A percentile compares a stretch with the other conserved stretches of the same genome.
Conservation (phyloP, 805 yeast genomes). For the Metschnikowia rubicola region DNA sequence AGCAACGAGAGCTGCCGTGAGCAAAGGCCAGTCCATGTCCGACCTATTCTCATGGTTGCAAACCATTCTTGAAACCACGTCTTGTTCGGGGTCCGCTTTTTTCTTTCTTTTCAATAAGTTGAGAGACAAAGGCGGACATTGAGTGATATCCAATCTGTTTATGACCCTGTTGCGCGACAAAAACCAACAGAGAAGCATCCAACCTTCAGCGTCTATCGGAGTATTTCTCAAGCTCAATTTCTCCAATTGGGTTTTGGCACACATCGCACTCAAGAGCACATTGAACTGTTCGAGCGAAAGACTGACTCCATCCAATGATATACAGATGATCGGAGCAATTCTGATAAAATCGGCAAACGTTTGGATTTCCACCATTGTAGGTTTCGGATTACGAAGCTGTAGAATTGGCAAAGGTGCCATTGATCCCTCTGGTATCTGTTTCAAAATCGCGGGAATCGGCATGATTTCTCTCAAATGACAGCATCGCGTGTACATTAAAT, state of each 20-base stretch:
- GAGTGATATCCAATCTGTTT: constrained; percentile 66
- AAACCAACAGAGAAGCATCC: constrained; percentile 78
- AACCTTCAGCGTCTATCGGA: constrained; percentile 64
- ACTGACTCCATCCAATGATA: constrained; percentile 76
- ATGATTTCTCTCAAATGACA: constrained; percentile 88
- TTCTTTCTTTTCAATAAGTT: constrained; percentile 41
- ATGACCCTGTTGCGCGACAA: constrained; percentile 58
- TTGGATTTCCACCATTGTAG: constrained; percentile 82
- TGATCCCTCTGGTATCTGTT: constrained; percentile 75
- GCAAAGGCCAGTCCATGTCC: constrained; percentile 78
- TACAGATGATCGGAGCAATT: constrained; percentile 74
- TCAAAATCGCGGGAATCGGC: constrained; percentile 86
- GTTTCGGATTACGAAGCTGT: constrained; percentile 80
- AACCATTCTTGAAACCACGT: constrained; percentile 37
- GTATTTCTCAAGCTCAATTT: constrained; percentile 78
- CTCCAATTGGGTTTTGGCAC: constrained; percentile 61
- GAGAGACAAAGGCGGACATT: constrained; percentile 50
- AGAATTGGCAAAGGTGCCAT: constrained; percentile 69
- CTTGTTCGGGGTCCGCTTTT: constrained; percentile 25
- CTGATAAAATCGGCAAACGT: constrained; percentile 86
- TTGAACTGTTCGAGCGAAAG: constrained; percentile 74
- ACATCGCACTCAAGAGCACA: constrained; percentile 66
- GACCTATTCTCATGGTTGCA: constrained; percentile 56
- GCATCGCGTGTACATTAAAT: constrained; percentile 82
- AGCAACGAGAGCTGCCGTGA: constrained; percentile 63